A percentile compares a stretch with the other conserved stretches of the same genome.
phyloP scores from a whole-genome alignment of 2,329 filamentous ascomycete species.

The Pyrenophora seminiperda region DNA sequence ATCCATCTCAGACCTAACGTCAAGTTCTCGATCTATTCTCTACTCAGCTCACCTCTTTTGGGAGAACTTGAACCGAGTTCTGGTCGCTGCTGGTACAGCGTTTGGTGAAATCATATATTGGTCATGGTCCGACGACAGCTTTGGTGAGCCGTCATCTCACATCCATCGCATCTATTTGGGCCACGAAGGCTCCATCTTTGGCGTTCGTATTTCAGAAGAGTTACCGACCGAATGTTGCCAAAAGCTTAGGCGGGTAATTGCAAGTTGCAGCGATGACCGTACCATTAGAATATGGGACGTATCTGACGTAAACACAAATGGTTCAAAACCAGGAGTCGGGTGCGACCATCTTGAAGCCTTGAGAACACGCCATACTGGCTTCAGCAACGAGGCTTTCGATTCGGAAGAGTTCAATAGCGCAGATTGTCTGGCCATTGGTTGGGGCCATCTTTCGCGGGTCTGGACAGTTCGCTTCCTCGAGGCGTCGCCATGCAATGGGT shows the following conservation, averaged over 20 bases:
- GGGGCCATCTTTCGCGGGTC: constrained; percentile 88
- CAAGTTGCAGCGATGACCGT: constrained; percentile 93
- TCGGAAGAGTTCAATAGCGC: constrained; percentile 22
- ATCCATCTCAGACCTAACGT: constrained; percentile 58
- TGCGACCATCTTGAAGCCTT: constrained; percentile 29
- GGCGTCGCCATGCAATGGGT: constrained; percentile 44
- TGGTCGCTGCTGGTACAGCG: constrained; percentile 87
- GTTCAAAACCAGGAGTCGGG: constrained; percentile 22
- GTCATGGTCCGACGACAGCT: constrained; percentile 63
- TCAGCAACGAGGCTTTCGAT: constrained; percentile 44
- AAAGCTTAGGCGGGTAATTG: constrained; percentile 68
- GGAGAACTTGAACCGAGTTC: constrained; percentile 62
- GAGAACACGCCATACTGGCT: constrained; percentile 52
- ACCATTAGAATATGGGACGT: constrained; percentile 90
- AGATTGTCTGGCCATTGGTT: constrained; percentile 68
- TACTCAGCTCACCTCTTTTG: constrained; percentile 81
- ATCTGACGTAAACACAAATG: constrained; percentile 51
- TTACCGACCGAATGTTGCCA: constrained; percentile 21
- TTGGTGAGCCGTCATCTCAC: constrained; percentile 31
- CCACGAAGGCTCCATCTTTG: constrained; percentile 94
- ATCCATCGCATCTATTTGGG: constrained; percentile 64
- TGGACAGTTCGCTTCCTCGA: constrained; percentile 78
- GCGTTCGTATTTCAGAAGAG: constrained; percentile 72
- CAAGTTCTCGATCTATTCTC: constrained; percentile 79
- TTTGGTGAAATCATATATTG: constrained; percentile 94